These are phyloP conservation scores for Podochytrium sp. DNA, from an alignment of 192 early-diverging fungal species.

Conservation along the genomic window DNA sequence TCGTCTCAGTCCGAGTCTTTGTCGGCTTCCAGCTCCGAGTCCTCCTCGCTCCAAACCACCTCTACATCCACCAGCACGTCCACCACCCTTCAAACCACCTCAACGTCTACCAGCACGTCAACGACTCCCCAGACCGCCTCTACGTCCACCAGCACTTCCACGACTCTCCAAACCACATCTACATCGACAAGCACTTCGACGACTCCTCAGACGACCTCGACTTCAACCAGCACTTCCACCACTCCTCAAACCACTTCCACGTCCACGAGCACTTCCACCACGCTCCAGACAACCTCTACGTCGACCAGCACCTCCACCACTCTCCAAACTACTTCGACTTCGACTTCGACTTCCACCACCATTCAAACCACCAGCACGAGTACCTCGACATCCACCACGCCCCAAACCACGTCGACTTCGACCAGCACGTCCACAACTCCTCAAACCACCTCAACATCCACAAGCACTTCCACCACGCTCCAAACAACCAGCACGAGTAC, in stretches of 20 bases:
- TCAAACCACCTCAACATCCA: not conserved
- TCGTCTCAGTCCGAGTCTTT: no score
- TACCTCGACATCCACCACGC: not conserved
- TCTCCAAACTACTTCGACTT: slow-evolving; percentile 16
- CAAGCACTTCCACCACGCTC: not conserved
- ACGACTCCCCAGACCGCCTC: no score
- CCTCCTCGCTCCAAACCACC: no score
- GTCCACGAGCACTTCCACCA: slow-evolving; percentile 18
- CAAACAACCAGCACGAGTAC: not conserved
- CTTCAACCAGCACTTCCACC: not conserved
- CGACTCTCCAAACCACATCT: not conserved
- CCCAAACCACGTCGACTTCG: not conserved
- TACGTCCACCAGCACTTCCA: not conserved
- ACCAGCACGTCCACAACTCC: not conserved
- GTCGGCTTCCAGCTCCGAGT: no score
- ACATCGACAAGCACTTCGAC: not conserved
- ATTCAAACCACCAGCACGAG: slow-evolving; percentile 25
- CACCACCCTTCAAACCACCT: not conserved
- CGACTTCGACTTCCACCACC: not conserved
- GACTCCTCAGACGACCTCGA: not conserved
- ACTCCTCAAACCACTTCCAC: slow-evolving; percentile 18
- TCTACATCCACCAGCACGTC: not conserved
- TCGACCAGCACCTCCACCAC: not conserved
- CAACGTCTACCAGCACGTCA: not conserved
- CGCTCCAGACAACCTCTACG: slow-evolving; percentile 34